phyloP scores from a whole-genome alignment of 345 rosid species.

The Limnanthes douglasii region DNA sequence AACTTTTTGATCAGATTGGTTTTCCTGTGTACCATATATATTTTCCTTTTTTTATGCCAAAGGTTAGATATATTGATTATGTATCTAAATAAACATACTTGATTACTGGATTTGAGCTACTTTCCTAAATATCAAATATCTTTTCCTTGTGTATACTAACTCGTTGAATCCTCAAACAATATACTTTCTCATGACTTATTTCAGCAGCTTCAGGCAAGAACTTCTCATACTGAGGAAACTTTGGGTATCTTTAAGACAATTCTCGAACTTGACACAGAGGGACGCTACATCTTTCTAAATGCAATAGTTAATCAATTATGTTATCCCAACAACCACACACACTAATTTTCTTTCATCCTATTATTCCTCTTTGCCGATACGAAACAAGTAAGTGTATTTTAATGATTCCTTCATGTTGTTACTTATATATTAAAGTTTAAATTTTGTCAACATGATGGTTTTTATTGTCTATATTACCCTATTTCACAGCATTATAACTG shows the following conservation, averaged over 20 bases:
- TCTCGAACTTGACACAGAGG: conserved; percentile 80
- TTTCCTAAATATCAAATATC: neutral
- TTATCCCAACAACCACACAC: conserved; percentile 96
- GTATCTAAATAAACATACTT: too few species aligned
- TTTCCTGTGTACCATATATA: neutral
- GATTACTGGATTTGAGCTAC: neutral
- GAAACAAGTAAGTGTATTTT: conserved; percentile 44
- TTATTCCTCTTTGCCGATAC: conserved; percentile 69
- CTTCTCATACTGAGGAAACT: conserved; percentile 62
- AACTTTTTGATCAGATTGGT: neutral
- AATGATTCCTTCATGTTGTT: too few species aligned
- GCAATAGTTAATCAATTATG: conserved; percentile 95
- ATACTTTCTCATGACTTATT: too few species aligned
- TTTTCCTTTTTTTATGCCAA: conserved; percentile 9
- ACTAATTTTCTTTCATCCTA: conserved; percentile 87
- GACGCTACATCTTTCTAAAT: conserved; percentile 89
- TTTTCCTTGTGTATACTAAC: neutral
- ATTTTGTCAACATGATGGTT: too few species aligned
- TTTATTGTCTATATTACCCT: too few species aligned
- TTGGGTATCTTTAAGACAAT: conserved; percentile 80
- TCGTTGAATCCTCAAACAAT: too few species aligned
- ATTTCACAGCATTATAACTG: too few species aligned
- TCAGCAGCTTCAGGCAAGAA: conserved; percentile 64
- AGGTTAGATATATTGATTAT: too few species aligned
- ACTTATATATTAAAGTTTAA: too few species aligned